phyloP scores from a whole-genome alignment of 164 flowering plant species.

The Vitis amurensis region DNA sequence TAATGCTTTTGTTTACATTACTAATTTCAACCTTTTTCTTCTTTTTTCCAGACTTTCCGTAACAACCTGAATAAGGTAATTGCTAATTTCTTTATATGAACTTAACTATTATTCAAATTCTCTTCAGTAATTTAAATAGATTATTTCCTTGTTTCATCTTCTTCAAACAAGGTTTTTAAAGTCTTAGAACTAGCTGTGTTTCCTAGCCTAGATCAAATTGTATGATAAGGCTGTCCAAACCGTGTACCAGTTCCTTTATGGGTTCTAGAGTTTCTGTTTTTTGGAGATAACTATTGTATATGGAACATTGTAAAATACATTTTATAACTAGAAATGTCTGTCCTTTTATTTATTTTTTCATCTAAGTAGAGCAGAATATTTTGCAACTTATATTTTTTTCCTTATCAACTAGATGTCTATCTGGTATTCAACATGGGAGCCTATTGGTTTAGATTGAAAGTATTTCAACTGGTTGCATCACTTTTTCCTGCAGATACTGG shows the following conservation, averaged over 20 bases:
- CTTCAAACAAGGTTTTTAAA: neutral
- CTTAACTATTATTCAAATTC: neutral
- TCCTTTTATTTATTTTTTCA: too few species aligned
- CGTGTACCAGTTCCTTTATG: neutral
- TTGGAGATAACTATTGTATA: too few species aligned
- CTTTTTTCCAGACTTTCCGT: slow-evolving; percentile 69
- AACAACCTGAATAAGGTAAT: slow-evolving; percentile 98
- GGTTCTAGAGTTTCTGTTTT: too few species aligned
- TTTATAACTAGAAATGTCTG: too few species aligned
- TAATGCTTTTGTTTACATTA: neutral
- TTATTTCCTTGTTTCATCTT: neutral
- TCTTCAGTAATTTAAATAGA: neutral
- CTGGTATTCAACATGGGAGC: too few species aligned
- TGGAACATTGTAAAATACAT: too few species aligned
- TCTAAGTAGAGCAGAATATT: too few species aligned
- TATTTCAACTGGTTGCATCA: neutral
- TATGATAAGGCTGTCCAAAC: neutral
- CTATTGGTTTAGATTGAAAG: neutral
- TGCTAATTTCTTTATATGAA: neutral
- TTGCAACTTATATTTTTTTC: slow-evolving; percentile 13
- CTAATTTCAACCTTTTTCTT: slow-evolving; percentile 11
- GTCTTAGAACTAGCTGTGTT: neutral
- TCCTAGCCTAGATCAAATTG: neutral
- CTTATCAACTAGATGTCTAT: too few species aligned
- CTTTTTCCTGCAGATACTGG: slow-evolving; percentile 63